phyloP scores from a whole-genome alignment of 2,329 filamentous ascomycete species.

The Kalmusia sp. region DNA sequence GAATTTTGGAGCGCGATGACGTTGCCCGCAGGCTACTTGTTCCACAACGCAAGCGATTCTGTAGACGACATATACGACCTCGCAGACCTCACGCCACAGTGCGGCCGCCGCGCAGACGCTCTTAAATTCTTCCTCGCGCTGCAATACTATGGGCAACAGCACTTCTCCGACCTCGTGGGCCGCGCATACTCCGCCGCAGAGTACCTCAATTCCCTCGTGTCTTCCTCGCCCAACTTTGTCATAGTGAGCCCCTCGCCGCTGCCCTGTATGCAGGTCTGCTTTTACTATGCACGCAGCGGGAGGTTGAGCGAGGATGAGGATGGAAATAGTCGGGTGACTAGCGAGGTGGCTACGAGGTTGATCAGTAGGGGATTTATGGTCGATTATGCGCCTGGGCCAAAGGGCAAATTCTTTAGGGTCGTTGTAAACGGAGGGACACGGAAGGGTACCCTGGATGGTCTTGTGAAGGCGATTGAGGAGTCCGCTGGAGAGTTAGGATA shows the following conservation, averaged over 20 bases:
- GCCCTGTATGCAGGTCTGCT: slow-evolving; percentile 88
- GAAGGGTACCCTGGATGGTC: slow-evolving; percentile 66
- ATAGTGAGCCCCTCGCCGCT: slow-evolving; percentile 79
- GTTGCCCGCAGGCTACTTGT: slow-evolving; percentile 79
- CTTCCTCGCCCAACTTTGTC: slow-evolving; percentile 65
- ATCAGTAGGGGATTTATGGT: slow-evolving; percentile 72
- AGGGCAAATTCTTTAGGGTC: slow-evolving; percentile 72
- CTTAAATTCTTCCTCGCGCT: slow-evolving; percentile 89
- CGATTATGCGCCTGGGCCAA: slow-evolving; percentile 68
- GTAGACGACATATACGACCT: slow-evolving; percentile 76
- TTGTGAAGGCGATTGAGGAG: slow-evolving; percentile 66
- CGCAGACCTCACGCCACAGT: slow-evolving; percentile 91
- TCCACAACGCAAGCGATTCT: slow-evolving; percentile 48
- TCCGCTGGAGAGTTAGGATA: slow-evolving; percentile 43
- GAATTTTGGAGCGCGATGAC: slow-evolving; percentile 86
- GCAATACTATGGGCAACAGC: slow-evolving; percentile 83
- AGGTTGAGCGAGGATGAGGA: slow-evolving; percentile 53
- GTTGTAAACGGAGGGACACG: slow-evolving; percentile 71
- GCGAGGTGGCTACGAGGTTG: slow-evolving; percentile 61
- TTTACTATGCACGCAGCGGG: slow-evolving; percentile 77
- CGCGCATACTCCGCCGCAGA: slow-evolving; percentile 74
- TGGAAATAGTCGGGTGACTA: slow-evolving; percentile 63
- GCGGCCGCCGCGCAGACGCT: slow-evolving; percentile 83
- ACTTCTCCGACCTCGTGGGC: slow-evolving; percentile 71
- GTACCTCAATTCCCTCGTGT: slow-evolving; percentile 70